A percentile compares a stretch with the other conserved stretches of the same genome.
Evolutionary conservation across 768 basidiomycete species (phyloP).

Genomic region (Plicaturopsis crispa): DNA sequence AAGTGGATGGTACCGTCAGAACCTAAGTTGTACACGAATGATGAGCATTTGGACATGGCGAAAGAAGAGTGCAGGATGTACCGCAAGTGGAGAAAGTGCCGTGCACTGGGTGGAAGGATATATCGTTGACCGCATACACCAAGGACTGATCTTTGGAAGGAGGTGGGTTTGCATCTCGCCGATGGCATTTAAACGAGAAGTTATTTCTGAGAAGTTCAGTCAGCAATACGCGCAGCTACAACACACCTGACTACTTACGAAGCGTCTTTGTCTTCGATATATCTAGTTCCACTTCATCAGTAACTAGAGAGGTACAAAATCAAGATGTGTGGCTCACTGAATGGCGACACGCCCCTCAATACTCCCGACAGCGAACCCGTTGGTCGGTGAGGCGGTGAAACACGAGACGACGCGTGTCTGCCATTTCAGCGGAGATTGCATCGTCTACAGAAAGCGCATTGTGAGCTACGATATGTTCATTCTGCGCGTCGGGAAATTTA

Average conservation of each 20-base stretch:
- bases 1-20: conserved; percentile 85
- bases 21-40: conserved; percentile 30
- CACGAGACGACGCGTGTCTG: conserved; percentile 85
- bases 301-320: neutral
- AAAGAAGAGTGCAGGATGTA: conserved; percentile 21
- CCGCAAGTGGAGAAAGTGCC: conserved; percentile 84
- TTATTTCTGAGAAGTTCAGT: conserved; percentile 41
- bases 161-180: conserved; percentile 47
- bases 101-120: conserved; percentile 77
- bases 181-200: conserved; percentile 86
- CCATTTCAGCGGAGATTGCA: conserved; percentile 86
- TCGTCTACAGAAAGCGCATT: conserved; percentile 39
- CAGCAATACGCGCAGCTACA: conserved; percentile 1
- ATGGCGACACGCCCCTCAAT: conserved; percentile 92
- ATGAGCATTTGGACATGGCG: conserved; percentile 14
- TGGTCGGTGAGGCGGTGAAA: conserved; percentile 58
- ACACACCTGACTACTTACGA: conserved; percentile 30
- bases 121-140: conserved; percentile 81
- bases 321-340: conserved; percentile 77
- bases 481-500: conserved; percentile 18
- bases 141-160: conserved; percentile 56
- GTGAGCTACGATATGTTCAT: neutral
- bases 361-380: conserved; percentile 80
- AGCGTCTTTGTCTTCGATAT: conserved; percentile 79
- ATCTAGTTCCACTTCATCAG: conserved; percentile 50